Conservation (phyloP, 2,329 filamentous ascomycete species). For the Magnaporthiopsis poae region DNA sequence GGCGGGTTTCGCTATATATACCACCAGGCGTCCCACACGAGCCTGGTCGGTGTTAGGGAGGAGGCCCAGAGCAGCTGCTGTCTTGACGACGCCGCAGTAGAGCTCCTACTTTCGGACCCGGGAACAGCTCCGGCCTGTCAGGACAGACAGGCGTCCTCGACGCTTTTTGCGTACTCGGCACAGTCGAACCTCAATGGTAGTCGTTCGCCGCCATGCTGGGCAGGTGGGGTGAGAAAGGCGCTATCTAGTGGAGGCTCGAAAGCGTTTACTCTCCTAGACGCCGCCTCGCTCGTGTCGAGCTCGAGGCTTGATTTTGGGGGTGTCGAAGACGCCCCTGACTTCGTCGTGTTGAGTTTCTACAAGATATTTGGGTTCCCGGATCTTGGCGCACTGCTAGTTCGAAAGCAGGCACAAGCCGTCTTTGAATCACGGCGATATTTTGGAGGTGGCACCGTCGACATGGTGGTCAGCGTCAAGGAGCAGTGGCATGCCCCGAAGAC, state of each 20-base stretch:
- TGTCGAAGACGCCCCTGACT: constrained; percentile 59
- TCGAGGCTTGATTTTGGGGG: constrained; percentile 62
- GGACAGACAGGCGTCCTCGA: not conserved
- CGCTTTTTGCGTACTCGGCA: constrained; percentile 67
- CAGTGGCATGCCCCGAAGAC: constrained; percentile 75
- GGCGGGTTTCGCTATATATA: constrained; percentile 75
- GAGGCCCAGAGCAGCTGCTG: constrained; percentile 56
- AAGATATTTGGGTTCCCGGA: constrained; percentile 98
- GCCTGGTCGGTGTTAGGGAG: constrained; percentile 70
- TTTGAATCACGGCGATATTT: constrained; percentile 70
- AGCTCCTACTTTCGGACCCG: constrained; percentile 47
- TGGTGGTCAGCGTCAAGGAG: constrained; percentile 68
- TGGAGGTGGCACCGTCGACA: constrained; percentile 87
- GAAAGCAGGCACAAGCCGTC: constrained; percentile 55
- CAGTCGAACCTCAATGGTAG: constrained; percentile 89
- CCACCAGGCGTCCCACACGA: constrained; percentile 77
- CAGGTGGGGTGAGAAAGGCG: constrained; percentile 18
- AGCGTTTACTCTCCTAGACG: constrained; percentile 60
- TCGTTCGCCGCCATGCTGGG: constrained; percentile 65
- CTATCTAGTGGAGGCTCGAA: not conserved
- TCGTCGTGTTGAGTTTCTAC: constrained; percentile 79
- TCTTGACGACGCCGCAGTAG: constrained; percentile 54
- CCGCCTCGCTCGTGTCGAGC: constrained; percentile 71
- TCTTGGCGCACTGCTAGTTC: constrained; percentile 73
- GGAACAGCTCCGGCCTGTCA: not conserved